These are phyloP conservation scores for Amphirosellinia nigrospora DNA, from an alignment of 495 filamentous ascomycete genomes.

Conservation along the genomic window DNA sequence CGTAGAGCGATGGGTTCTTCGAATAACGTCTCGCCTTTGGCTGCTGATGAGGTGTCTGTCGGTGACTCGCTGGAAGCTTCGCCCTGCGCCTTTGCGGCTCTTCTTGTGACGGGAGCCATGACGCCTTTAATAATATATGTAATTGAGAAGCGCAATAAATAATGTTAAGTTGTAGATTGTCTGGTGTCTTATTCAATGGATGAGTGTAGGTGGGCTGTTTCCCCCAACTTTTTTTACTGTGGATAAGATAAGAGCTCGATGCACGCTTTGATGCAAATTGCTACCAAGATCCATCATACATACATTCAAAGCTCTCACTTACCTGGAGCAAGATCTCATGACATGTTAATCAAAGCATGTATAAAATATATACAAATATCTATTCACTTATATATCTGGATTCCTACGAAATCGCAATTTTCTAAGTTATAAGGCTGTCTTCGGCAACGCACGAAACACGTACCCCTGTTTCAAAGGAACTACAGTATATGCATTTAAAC, in stretches of 20 bases:
- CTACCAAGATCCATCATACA: not conserved
- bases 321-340: no score
- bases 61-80: slow-evolving; percentile 5
- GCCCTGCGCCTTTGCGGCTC: slow-evolving; percentile 23
- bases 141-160: not conserved
- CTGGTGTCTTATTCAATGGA: not conserved
- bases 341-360: no score
- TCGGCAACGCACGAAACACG: no score
- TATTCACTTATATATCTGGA: no score
- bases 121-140: not conserved
- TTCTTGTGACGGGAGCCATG: slow-evolving; percentile 36
- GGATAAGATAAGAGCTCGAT: slow-evolving; percentile 39
- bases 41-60: not conserved
- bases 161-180: not conserved
- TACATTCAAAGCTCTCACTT: no score
- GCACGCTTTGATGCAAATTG: slow-evolving; percentile 12
- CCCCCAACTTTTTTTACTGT: slow-evolving; percentile 33
- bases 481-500: no score
- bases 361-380: no score
- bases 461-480: no score
- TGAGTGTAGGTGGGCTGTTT: slow-evolving; percentile 7
- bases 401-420: no score
- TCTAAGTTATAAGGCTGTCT: no score
- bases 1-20: slow-evolving; percentile 24
- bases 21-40: slow-evolving; percentile 11